A percentile compares a stretch with the other conserved stretches of the same genome.
Conservation (phyloP, 1,139 yeast genomes). For the Taiozyma onychis region DNA sequence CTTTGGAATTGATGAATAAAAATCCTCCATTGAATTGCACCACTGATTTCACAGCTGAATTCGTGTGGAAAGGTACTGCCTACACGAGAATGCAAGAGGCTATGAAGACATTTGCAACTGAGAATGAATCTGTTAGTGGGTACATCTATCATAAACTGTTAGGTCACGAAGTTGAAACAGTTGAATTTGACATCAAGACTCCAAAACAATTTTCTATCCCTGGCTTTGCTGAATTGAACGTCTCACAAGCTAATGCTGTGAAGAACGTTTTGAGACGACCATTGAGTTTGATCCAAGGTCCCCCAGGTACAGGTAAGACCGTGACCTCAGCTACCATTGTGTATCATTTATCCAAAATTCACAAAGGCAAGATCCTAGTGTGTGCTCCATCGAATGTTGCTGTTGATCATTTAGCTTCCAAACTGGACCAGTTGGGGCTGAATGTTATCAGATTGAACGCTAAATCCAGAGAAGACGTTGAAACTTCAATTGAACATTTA, state of each 20-base stretch:
- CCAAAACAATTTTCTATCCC: slow-evolving; percentile 65
- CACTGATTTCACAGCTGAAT: slow-evolving; percentile 76
- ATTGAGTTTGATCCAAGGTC: slow-evolving; percentile 86
- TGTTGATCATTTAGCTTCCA: slow-evolving; percentile 82
- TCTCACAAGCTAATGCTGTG: slow-evolving; percentile 78
- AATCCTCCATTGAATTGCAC: slow-evolving; percentile 56
- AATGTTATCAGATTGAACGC: slow-evolving; percentile 77
- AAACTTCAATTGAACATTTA: slow-evolving; percentile 48
- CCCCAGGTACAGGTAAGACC: slow-evolving; percentile 98
- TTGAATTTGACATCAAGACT: slow-evolving; percentile 52
- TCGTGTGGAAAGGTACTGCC: slow-evolving; percentile 85
- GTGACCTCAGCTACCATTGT: slow-evolving; percentile 89
- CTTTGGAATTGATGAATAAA: slow-evolving; percentile 55
- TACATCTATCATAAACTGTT: slow-evolving; percentile 73
- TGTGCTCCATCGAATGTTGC: slow-evolving; percentile 97
- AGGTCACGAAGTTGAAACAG: slow-evolving; percentile 73
- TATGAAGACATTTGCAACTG: slow-evolving; percentile 63
- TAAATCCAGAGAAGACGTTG: slow-evolving; percentile 76
- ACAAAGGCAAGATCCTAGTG: slow-evolving; percentile 60
- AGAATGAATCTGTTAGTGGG: slow-evolving; percentile 67
- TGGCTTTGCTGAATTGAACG: slow-evolving; percentile 63
- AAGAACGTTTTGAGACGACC: slow-evolving; percentile 67
- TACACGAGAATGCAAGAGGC: slow-evolving; percentile 84
- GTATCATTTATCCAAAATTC: slow-evolving; percentile 62
- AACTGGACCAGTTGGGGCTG: slow-evolving; percentile 61